A percentile compares a stretch with the other conserved stretches of the same genome.
These are phyloP conservation scores for Hypoxylon sp. DNA, from an alignment of 2,329 filamentous ascomycete genomes.

Conservation along the genomic window DNA sequence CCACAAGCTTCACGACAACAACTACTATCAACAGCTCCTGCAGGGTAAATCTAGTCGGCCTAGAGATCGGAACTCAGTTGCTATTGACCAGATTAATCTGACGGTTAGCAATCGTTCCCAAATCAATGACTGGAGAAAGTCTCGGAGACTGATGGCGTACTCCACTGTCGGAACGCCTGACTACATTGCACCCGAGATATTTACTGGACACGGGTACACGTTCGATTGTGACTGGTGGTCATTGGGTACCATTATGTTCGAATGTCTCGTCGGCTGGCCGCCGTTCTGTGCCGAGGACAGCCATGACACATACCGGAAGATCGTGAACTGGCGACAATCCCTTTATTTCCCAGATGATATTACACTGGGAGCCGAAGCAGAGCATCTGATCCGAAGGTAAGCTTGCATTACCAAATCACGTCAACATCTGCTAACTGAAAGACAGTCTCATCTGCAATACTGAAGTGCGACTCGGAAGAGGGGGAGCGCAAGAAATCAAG, in stretches of 20 bases:
- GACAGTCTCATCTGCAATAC: conserved; percentile 91
- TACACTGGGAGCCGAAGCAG: conserved; percentile 86
- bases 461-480: conserved; percentile 88
- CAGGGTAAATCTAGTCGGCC: conserved; percentile 80
- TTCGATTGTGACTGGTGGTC: conserved; percentile 99
- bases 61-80: conserved; percentile 90
- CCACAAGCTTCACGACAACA: conserved; percentile 97
- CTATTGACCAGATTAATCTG: conserved; percentile 96
- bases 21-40: conserved; percentile 97
- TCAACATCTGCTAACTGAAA: conserved; percentile 27
- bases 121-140: conserved; percentile 99
- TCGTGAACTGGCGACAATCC: conserved; percentile 97
- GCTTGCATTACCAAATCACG: conserved; percentile 47
- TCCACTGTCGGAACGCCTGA: conserved; percentile 98
- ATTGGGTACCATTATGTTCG: conserved; percentile 98
- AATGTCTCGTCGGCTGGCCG: conserved; percentile 98
- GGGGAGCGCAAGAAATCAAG: conserved; percentile 93
- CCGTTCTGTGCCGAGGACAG: conserved; percentile 98
- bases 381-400: conserved; percentile 92
- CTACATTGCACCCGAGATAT: conserved; percentile 98
- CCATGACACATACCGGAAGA: conserved; percentile 98
- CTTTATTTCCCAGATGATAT: conserved; percentile 98
- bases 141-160: conserved; percentile 94
- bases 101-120: conserved; percentile 97
- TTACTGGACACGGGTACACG: conserved; percentile 94